A percentile compares a stretch with the other conserved stretches of the same genome.
Conservation (phyloP, 768 basidiomycete species). For the Russula foetens region DNA sequence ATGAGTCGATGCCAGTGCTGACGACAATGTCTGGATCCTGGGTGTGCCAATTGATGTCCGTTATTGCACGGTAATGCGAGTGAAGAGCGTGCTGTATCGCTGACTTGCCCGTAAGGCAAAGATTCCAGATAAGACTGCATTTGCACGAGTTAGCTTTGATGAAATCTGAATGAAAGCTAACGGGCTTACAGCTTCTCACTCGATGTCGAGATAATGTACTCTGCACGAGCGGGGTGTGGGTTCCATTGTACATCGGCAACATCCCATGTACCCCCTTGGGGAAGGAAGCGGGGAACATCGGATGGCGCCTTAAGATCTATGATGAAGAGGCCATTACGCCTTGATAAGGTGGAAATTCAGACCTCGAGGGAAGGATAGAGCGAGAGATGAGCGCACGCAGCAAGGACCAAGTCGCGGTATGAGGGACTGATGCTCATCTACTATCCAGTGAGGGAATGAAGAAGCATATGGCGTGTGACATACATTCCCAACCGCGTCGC, state of each 20-base stretch:
- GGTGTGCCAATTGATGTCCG: conserved; percentile 97
- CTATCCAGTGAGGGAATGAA: not conserved
- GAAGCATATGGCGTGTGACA: conserved; percentile 37
- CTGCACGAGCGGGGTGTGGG: conserved; percentile 63
- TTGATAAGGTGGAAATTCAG: conserved; percentile 22
- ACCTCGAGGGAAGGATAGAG: not conserved
- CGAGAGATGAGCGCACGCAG: conserved; percentile 49
- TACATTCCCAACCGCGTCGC: conserved; percentile 79
- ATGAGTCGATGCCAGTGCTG: conserved; percentile 89
- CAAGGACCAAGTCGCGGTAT: conserved; percentile 83
- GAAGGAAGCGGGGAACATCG: conserved; percentile 85
- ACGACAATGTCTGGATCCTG: conserved; percentile 77
- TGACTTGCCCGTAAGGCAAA: conserved; percentile 62
- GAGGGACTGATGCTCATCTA: conserved; percentile 91
- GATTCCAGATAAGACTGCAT: conserved; percentile 81
- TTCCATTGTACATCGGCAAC: conserved; percentile 94
- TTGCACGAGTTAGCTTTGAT: not conserved
- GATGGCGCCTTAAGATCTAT: conserved; percentile 87
- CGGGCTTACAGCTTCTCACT: conserved; percentile 72
- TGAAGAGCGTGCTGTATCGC: conserved; percentile 80
- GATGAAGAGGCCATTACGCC: conserved; percentile 86
- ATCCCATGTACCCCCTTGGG: conserved; percentile 95
- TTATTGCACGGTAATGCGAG: conserved; percentile 91
- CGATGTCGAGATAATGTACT: conserved; percentile 84
- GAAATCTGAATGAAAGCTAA: not conserved